Percentiles rank a stretch among this genome's conserved stretches.
phyloP scores from a whole-genome alignment of 805 yeast species.

The Huiozyma sinensis region DNA sequence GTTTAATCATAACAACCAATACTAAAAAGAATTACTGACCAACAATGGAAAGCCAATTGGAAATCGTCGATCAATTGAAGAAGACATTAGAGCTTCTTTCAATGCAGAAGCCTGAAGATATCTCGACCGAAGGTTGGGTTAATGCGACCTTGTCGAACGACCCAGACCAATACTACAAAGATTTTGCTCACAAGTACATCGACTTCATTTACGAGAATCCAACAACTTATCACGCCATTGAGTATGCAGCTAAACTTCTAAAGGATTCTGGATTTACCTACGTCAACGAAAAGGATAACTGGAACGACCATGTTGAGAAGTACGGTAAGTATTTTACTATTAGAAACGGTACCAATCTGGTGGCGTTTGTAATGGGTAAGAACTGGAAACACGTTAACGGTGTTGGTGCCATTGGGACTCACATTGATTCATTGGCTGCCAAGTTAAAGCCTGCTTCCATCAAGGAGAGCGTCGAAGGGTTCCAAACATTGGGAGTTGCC shows the following conservation, averaged over 20 bases:
- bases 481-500: constrained; percentile 70
- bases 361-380: constrained; percentile 60
- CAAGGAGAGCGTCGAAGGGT: constrained; percentile 57
- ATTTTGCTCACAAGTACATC: constrained; percentile 42
- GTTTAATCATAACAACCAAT: neutral
- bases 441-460: constrained; percentile 63
- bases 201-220: constrained; percentile 66
- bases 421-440: constrained; percentile 61
- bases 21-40: neutral
- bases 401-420: constrained; percentile 64
- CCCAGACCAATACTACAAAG: constrained; percentile 4
- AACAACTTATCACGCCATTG: constrained; percentile 64
- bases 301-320: constrained; percentile 18
- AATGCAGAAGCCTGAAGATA: constrained; percentile 5
- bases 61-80: constrained; percentile 19
- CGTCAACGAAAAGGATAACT: constrained; percentile 46
- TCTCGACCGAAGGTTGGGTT: neutral
- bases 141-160: neutral
- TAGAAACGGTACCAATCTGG: constrained; percentile 57
- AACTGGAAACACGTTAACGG: constrained; percentile 57
- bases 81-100: constrained; percentile 19
- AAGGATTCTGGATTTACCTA: constrained; percentile 52
- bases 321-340: constrained; percentile 55
- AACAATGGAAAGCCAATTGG: constrained; percentile 10
- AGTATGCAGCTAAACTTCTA: constrained; percentile 38